These are phyloP conservation scores for Pichia phayaonensis DNA, from an alignment of 805 yeast genomes.

Conservation along the genomic window DNA sequence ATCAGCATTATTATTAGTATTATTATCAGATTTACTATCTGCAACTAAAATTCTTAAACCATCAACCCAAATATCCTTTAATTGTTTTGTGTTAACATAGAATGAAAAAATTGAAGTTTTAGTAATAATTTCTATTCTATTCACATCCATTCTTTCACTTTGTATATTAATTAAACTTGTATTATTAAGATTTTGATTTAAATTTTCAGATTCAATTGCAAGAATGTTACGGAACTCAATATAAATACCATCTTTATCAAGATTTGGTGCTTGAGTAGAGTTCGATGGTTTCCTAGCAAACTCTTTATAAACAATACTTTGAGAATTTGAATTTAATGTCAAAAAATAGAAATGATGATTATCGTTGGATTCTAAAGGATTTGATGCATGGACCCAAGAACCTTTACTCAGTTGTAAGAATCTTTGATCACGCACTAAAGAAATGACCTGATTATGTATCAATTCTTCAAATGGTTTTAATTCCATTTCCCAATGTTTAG, in stretches of 20 bases:
- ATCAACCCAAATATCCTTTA: slow-evolving; percentile 69
- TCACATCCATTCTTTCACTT: slow-evolving; percentile 35
- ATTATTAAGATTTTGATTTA: slow-evolving; percentile 31
- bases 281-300: slow-evolving; percentile 33
- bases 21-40: slow-evolving; percentile 29
- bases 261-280: slow-evolving; percentile 37
- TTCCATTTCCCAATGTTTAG: slow-evolving; percentile 37
- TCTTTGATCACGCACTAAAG: slow-evolving; percentile 70
- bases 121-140: slow-evolving; percentile 17
- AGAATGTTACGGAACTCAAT: slow-evolving; percentile 46
- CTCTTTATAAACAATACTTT: slow-evolving; percentile 52
- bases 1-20: neutral
- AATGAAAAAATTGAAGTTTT: slow-evolving; percentile 38
- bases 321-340: slow-evolving; percentile 60
- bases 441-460: slow-evolving; percentile 50
- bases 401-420: slow-evolving; percentile 67
- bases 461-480: slow-evolving; percentile 41
- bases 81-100: slow-evolving; percentile 62
- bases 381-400: slow-evolving; percentile 68
- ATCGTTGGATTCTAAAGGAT: slow-evolving; percentile 31
- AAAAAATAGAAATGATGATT: slow-evolving; percentile 36
- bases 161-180: slow-evolving; percentile 45
- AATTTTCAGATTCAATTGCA: slow-evolving; percentile 39
- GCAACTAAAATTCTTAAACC: slow-evolving; percentile 53
- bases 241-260: slow-evolving; percentile 47